Conservation (phyloP, 2,329 filamentous ascomycete species). For the Alternaria infectoria region DNA sequence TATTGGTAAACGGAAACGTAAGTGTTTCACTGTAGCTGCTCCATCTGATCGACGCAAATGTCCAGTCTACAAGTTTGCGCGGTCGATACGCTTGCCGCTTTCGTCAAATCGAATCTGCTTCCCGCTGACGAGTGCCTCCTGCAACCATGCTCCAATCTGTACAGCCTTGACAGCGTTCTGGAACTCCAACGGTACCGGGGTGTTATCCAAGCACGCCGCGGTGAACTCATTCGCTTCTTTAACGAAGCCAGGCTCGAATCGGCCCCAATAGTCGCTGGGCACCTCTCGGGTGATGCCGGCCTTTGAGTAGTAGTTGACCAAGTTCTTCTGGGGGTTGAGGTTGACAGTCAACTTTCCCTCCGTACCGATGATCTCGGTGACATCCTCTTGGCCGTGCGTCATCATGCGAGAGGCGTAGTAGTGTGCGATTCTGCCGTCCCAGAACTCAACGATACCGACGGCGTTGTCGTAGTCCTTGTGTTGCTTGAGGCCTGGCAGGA, state of each 20-base stretch:
- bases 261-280: conserved; percentile 48
- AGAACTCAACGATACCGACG: conserved; percentile 54
- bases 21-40: too few species aligned
- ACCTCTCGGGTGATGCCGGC: conserved; percentile 48
- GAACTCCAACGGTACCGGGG: conserved; percentile 44
- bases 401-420: conserved; percentile 54
- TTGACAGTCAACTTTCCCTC: conserved; percentile 20
- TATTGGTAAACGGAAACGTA: too few species aligned
- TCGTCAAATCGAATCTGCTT: conserved; percentile 59
- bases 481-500: conserved; percentile 48
- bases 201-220: conserved; percentile 46
- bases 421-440: conserved; percentile 53
- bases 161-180: conserved; percentile 45
- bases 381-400: conserved; percentile 47
- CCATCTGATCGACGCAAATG: too few species aligned
- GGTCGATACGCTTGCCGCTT: conserved; percentile 25
- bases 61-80: conserved; percentile 17
- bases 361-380: neutral
- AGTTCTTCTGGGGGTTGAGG: conserved; percentile 37
- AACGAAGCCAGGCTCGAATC: conserved; percentile 51
- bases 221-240: conserved; percentile 51
- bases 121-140: conserved; percentile 62
- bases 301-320: conserved; percentile 43
- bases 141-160: conserved; percentile 56
- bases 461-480: conserved; percentile 54